Evolutionary conservation across 257 asterid genomes (phyloP).

Genomic region (Plantago ovata): DNA sequence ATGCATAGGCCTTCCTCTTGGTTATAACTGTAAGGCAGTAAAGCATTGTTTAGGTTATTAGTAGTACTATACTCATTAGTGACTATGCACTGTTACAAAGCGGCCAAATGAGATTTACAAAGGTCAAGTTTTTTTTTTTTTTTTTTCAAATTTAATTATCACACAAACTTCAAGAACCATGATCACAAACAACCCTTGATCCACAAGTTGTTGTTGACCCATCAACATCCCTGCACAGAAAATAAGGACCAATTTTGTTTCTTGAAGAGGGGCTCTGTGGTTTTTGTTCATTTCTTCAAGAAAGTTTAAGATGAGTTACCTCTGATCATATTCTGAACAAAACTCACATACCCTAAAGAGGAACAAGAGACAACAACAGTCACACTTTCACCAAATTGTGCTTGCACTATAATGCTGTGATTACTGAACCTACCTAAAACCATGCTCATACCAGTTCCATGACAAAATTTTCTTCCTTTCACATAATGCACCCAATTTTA

Average conservation of each 20-base stretch:
- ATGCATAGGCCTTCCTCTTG: slow-evolving; percentile 2
- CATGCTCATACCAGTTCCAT: slow-evolving; percentile 4
- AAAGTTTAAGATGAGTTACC: background rate
- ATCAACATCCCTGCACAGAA: slow-evolving; percentile 15
- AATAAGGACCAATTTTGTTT: background rate
- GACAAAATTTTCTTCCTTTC: slow-evolving; percentile 3
- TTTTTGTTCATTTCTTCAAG: slow-evolving; percentile 12
- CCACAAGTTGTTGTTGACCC: slow-evolving; percentile 8
- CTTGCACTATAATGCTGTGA: background rate
- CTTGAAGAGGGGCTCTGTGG: background rate
- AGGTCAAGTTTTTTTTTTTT: background rate
- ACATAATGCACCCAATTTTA: background rate
- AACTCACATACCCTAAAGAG: slow-evolving; percentile 4
- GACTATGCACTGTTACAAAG: too few relatives aligned
- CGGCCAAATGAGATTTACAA: too few relatives aligned
- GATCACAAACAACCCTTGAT: background rate
- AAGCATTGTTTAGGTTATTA: too few relatives aligned
- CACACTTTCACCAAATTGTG: slow-evolving; percentile 1
- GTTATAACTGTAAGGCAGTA: background rate
- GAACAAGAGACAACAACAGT: background rate
- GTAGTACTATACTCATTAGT: too few relatives aligned
- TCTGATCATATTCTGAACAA: background rate
- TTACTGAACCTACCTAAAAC: slow-evolving; percentile 1
- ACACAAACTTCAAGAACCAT: slow-evolving; percentile 2
- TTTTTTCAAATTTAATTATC: too few relatives aligned